Evolutionary conservation across 2,329 filamentous ascomycete species (phyloP).

Genomic region (Neurospora sp.): DNA sequence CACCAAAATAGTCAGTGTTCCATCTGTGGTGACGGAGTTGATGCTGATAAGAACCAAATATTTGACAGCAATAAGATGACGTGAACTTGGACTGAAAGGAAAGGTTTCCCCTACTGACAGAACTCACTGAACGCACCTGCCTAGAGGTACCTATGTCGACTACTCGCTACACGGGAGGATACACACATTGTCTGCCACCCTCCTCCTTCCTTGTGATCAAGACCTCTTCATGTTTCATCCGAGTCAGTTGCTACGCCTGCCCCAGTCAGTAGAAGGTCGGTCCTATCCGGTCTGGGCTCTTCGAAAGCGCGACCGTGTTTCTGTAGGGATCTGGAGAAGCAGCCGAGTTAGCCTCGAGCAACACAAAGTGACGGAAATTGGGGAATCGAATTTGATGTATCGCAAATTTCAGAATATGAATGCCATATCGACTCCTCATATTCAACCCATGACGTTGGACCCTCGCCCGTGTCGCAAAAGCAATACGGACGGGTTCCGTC

Average conservation of each 20-base stretch:
- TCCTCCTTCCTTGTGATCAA: not conserved
- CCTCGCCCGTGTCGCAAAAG: not conserved
- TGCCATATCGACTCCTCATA: constrained; percentile 13
- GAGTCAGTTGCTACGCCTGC: not conserved
- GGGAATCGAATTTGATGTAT: not conserved
- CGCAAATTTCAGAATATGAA: constrained; percentile 2
- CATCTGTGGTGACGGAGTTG: no score
- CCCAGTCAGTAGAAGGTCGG: not conserved
- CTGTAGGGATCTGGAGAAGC: not conserved
- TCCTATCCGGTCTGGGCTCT: not conserved
- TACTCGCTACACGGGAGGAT: not conserved
- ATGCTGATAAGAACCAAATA: no score
- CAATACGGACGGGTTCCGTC: not conserved
- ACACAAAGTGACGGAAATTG: not conserved
- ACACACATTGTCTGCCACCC: not conserved
- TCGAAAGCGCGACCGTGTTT: not conserved
- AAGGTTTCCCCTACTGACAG: not conserved
- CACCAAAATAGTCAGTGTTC: no score
- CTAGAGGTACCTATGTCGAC: not conserved
- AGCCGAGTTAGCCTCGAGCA: not conserved
- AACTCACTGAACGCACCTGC: not conserved
- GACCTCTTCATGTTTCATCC: not conserved
- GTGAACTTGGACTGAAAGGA: no score
- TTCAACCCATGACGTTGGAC: constrained; percentile 11
- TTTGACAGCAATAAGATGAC: no score